Conservation (phyloP, 148 eudicot species). For the Amaranthus hypochondriacus region DNA sequence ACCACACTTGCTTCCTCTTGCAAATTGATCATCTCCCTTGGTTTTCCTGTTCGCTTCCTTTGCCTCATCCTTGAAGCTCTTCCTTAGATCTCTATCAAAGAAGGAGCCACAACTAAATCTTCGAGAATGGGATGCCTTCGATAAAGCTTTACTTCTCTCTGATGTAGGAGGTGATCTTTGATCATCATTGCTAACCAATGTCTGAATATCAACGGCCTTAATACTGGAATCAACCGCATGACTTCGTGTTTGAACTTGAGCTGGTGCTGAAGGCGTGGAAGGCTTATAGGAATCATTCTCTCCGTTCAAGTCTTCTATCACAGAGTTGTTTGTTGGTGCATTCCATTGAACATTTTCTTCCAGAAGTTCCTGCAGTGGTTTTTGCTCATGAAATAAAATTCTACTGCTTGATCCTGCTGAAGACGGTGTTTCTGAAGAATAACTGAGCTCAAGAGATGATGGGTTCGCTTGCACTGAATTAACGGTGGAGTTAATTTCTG, state of each 20-base stretch:
- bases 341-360: constrained; percentile 14
- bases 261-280: constrained; percentile 22
- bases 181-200: constrained; percentile 18
- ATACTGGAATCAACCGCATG: constrained; percentile 22
- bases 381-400: constrained; percentile 17
- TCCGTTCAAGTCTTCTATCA: constrained; percentile 25
- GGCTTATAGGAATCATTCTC: constrained; percentile 24
- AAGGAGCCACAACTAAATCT: constrained; percentile 42
- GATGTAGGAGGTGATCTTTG: constrained; percentile 18
- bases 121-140: constrained; percentile 29
- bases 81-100: constrained; percentile 35
- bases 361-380: not conserved
- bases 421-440: constrained; percentile 17
- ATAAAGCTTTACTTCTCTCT: constrained; percentile 26
- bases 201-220: constrained; percentile 15
- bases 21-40: constrained; percentile 26
- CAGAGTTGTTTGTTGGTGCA: constrained; percentile 13
- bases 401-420: constrained; percentile 15
- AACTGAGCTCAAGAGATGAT: not conserved
- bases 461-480: constrained; percentile 3
- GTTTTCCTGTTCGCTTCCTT: constrained; percentile 26
- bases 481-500: constrained; percentile 10
- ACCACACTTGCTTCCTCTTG: constrained; percentile 31
- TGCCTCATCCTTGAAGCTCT: constrained; percentile 29
- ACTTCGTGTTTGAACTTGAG: constrained; percentile 17